A percentile compares a stretch with the other conserved stretches of the same genome.
Evolutionary conservation across 768 basidiomycete species (phyloP).

Genomic region (Agrocybe praecox): DNA sequence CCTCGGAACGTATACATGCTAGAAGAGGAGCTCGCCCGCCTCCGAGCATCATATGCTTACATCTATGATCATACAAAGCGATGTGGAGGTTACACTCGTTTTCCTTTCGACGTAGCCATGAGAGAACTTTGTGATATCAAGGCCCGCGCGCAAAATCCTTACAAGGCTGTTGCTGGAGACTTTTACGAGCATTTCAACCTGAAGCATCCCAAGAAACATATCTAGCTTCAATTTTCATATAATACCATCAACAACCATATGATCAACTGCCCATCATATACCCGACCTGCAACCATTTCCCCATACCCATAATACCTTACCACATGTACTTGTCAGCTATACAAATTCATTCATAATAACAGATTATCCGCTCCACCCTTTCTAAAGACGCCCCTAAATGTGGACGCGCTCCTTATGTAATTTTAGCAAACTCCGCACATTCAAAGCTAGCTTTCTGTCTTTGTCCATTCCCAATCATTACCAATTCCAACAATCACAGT

Average conservation of each 20-base stretch:
- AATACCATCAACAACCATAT: neutral
- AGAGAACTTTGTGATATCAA: conserved; percentile 57
- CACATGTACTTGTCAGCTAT: too few relatives aligned
- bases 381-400: too few relatives aligned
- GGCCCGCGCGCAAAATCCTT: conserved; percentile 34
- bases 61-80: conserved; percentile 30
- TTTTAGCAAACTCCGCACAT: too few relatives aligned
- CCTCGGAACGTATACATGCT: conserved; percentile 27
- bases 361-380: too few relatives aligned
- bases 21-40: conserved; percentile 29
- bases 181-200: conserved; percentile 49
- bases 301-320: too few relatives aligned
- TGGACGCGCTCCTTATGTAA: too few relatives aligned
- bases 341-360: too few relatives aligned
- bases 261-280: too few relatives aligned
- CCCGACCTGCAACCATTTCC: too few relatives aligned
- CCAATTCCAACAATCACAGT: too few relatives aligned
- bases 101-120: conserved; percentile 54
- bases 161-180: conserved; percentile 41
- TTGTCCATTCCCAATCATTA: too few relatives aligned
- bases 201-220: conserved; percentile 25
- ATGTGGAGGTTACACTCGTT: conserved; percentile 24
- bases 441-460: too few relatives aligned
- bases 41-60: conserved; percentile 64
- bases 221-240: neutral